A percentile compares a stretch with the other conserved stretches of the same genome.
These are phyloP conservation scores for Ammopiptanthus mongolicus DNA, from an alignment of 306 rosid species.

Conservation along the genomic window DNA sequence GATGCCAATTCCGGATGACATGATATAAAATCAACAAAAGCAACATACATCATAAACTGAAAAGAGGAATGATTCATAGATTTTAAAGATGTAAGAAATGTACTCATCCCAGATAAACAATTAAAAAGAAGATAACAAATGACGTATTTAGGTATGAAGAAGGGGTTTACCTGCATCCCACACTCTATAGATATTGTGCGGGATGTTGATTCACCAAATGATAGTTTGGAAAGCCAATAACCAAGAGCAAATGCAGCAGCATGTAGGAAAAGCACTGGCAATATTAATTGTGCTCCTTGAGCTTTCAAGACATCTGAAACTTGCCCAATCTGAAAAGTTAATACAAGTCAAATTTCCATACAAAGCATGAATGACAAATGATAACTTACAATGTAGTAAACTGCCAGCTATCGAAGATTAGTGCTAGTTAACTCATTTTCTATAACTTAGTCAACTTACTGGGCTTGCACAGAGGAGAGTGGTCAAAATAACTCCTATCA, in stretches of 20 bases:
- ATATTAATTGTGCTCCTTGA: conserved; percentile 74
- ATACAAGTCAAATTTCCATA: conserved; percentile 8
- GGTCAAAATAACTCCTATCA: conserved; percentile 87
- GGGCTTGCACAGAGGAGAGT: conserved; percentile 94
- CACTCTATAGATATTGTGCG: conserved; percentile 96
- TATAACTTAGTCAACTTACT: conserved; percentile 42
- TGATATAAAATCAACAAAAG: background rate
- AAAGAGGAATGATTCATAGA: background rate
- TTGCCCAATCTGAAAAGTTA: conserved; percentile 74
- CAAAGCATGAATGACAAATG: conserved; percentile 2
- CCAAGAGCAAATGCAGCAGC: conserved; percentile 88
- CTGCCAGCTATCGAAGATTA: background rate
- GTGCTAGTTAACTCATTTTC: background rate
- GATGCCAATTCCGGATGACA: background rate
- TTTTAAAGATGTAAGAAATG: background rate
- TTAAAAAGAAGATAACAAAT: conserved; percentile 3
- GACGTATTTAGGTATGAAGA: background rate
- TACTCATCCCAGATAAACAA: background rate
- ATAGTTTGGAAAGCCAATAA: conserved; percentile 71
- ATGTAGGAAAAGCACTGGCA: conserved; percentile 82
- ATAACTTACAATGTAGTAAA: conserved; percentile 2
- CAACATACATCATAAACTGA: background rate
- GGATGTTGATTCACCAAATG: conserved; percentile 96
- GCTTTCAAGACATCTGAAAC: conserved; percentile 77
- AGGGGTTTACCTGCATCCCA: conserved; percentile 79